These are phyloP conservation scores for Lepiota venenata DNA, from an alignment of 768 basidiomycete genomes.

Conservation along the genomic window DNA sequence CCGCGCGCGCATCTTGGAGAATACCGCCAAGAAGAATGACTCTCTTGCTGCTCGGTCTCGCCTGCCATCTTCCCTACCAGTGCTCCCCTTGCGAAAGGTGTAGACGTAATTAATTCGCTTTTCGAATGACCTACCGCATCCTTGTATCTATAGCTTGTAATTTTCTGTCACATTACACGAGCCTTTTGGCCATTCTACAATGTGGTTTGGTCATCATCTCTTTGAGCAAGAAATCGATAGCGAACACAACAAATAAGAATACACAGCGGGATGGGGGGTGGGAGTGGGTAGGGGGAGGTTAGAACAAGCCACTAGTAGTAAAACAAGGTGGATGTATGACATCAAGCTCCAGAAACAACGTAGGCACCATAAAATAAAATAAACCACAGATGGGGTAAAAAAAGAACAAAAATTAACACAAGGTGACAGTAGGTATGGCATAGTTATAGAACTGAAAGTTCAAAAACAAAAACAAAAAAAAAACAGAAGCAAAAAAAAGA, in stretches of 20 bases:
- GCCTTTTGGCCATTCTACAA: too few relatives aligned
- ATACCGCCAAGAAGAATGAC: conserved; percentile 37
- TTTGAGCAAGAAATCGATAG: conserved; percentile 21
- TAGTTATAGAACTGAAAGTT: conserved; percentile 18
- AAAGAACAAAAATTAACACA: conserved; percentile 6
- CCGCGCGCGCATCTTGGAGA: conserved; percentile 54
- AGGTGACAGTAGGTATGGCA: conserved; percentile 13
- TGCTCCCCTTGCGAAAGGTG: conserved; percentile 1
- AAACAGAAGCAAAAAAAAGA: too few relatives aligned
- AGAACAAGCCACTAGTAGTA: conserved; percentile 16
- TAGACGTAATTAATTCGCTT: background rate
- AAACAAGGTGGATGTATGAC: conserved; percentile 17
- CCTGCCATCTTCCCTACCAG: conserved; percentile 1
- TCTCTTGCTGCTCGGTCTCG: background rate
- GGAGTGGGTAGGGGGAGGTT: conserved; percentile 22
- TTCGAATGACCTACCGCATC: background rate
- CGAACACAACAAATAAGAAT: conserved; percentile 19
- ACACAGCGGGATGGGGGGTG: conserved; percentile 14
- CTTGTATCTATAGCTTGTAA: background rate
- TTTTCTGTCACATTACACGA: too few relatives aligned
- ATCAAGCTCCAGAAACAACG: conserved; percentile 37
- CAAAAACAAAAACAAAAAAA: conserved; percentile 20
- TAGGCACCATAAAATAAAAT: conserved; percentile 23
- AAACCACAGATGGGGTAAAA: conserved; percentile 21
- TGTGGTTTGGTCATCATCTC: too few relatives aligned